phyloP scores from a whole-genome alignment of 371 early-diverging fungal species.

The Mortierella sp. region DNA sequence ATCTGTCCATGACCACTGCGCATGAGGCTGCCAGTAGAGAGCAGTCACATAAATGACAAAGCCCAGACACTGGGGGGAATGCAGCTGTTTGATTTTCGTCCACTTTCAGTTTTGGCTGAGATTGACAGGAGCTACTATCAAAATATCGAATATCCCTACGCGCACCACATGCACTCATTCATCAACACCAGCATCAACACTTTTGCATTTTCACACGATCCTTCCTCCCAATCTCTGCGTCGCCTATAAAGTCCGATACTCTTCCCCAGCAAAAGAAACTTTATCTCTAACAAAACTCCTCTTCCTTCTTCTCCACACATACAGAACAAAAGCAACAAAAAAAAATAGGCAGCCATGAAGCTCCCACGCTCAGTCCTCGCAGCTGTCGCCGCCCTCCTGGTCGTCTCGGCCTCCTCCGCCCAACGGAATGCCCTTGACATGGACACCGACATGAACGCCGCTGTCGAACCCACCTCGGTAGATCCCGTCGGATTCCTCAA shows the following conservation, averaged over 20 bases:
- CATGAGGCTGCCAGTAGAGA: background rate
- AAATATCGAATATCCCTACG: background rate
- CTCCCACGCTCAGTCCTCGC: slow-evolving; percentile 1
- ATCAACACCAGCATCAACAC: background rate
- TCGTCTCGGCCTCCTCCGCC: background rate
- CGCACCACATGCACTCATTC: background rate
- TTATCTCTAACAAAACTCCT: background rate
- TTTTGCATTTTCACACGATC: too few relatives aligned
- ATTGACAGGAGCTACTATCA: too few relatives aligned
- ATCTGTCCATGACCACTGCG: background rate
- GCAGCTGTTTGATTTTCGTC: background rate
- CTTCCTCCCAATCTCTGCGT: background rate
- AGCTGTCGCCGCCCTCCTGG: background rate
- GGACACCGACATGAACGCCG: background rate
- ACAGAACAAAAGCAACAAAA: background rate
- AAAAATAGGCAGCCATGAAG: background rate
- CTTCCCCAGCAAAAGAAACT: background rate
- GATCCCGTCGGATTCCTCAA: background rate
- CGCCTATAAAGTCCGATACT: background rate
- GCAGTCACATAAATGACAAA: background rate
- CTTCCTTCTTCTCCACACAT: background rate
- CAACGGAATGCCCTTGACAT: background rate
- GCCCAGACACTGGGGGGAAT: background rate
- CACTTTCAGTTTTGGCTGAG: too few relatives aligned
- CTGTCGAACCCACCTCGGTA: background rate